These are phyloP conservation scores for Ananas comosus DNA, from an alignment of 176 grass and related monocot species.

Conservation along the genomic window DNA sequence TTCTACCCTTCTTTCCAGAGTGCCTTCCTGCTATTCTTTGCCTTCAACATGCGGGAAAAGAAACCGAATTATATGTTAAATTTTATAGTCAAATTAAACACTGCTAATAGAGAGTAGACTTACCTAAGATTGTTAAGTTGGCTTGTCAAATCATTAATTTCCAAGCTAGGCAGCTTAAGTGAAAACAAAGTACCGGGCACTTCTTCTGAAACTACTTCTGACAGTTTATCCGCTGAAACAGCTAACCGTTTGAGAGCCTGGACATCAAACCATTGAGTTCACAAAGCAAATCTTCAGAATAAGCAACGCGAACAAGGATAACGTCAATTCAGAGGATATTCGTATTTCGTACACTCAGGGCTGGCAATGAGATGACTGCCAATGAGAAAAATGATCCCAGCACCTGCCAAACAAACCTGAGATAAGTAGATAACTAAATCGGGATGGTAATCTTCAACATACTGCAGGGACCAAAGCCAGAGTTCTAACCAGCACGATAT, in stretches of 20 bases:
- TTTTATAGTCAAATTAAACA: neutral
- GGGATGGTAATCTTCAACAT: neutral
- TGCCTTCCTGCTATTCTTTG: conserved; percentile 18
- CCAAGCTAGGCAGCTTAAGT: conserved; percentile 37
- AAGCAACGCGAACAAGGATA: neutral
- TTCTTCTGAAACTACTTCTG: conserved; percentile 26
- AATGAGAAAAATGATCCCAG: conserved; percentile 32
- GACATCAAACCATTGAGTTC: neutral
- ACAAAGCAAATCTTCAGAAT: neutral
- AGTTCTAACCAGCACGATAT: neutral
- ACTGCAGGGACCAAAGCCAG: neutral
- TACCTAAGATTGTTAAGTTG: conserved; percentile 37
- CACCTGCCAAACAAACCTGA: conserved; percentile 20
- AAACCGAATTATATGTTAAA: conserved; percentile 1
- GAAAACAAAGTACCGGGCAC: conserved; percentile 32
- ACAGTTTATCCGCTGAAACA: conserved; percentile 22
- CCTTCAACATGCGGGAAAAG: conserved; percentile 10
- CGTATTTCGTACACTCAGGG: conserved; percentile 28
- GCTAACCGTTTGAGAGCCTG: conserved; percentile 29
- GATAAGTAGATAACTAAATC: neutral
- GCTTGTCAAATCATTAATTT: conserved; percentile 48
- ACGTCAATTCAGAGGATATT: conserved; percentile 1
- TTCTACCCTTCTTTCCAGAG: conserved; percentile 14
- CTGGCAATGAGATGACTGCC: conserved; percentile 28
- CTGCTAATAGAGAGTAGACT: neutral